A percentile compares a stretch with the other conserved stretches of the same genome.
These are phyloP conservation scores for Oryza rufipogon DNA, from an alignment of 176 grass and related monocot genomes.

Conservation along the genomic window DNA sequence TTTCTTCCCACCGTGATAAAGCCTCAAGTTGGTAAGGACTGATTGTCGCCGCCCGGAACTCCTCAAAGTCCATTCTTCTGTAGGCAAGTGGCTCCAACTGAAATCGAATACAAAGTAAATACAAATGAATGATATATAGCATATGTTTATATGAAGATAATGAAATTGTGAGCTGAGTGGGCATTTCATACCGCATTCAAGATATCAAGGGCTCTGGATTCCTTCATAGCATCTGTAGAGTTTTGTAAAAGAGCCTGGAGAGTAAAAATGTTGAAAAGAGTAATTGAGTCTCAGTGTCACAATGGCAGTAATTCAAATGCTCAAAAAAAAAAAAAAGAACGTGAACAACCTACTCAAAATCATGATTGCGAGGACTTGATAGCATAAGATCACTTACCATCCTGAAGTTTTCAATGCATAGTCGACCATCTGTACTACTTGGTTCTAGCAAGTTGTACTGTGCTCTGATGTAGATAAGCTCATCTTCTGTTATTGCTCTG, in stretches of 20 bases:
- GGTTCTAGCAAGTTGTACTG: conserved; percentile 92
- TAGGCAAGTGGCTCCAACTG: conserved; percentile 98
- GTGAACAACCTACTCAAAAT: not conserved
- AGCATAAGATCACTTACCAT: conserved; percentile 57
- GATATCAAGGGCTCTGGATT: conserved; percentile 89
- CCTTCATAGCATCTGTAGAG: conserved; percentile 92
- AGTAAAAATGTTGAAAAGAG: conserved; percentile 27
- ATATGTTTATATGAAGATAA: conserved; percentile 32
- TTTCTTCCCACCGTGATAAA: conserved; percentile 82
- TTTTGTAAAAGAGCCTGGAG: conserved; percentile 84
- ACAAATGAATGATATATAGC: conserved; percentile 32
- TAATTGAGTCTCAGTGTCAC: not conserved
- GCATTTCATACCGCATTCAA: conserved; percentile 75
- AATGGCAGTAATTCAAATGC: not conserved
- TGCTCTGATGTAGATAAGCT: conserved; percentile 81
- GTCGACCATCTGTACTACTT: conserved; percentile 66
- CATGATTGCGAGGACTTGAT: not conserved
- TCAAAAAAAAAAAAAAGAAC: conserved; percentile 23
- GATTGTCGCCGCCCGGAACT: conserved; percentile 85
- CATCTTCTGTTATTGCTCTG: conserved; percentile 89
- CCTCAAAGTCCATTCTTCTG: conserved; percentile 95
- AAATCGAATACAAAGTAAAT: conserved; percentile 46
- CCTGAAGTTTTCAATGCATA: conserved; percentile 91
- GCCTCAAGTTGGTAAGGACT: conserved; percentile 97
- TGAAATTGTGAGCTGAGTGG: not conserved